Conservation (phyloP, 306 rosid genomes). For the Prunus kanzakura region DNA sequence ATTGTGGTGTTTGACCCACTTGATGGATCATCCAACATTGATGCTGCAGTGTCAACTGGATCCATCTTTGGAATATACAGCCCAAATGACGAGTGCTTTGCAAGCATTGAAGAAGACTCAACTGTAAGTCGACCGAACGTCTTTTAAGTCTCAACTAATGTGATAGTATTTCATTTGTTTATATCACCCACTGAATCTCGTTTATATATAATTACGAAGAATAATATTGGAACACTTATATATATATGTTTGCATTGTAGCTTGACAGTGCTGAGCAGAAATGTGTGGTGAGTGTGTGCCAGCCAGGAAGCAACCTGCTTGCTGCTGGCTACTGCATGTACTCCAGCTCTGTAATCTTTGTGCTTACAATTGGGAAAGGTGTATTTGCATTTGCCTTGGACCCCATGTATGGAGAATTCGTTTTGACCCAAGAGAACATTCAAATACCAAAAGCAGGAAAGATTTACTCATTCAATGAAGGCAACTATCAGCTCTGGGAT, state of each 20-base stretch:
- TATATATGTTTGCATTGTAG: conserved; percentile 35
- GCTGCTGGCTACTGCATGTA: conserved; percentile 99
- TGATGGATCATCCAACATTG: conserved; percentile 96
- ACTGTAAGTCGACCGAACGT: conserved; percentile 43
- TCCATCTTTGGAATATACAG: conserved; percentile 97
- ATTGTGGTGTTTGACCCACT: conserved; percentile 95
- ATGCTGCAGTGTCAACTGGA: conserved; percentile 95
- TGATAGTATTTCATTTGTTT: neutral
- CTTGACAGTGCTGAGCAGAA: conserved; percentile 57
- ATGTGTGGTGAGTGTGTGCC: conserved; percentile 88
- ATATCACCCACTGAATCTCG: neutral
- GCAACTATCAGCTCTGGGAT: conserved; percentile 94
- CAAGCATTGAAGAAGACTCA: conserved; percentile 58
- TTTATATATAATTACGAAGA: too few relatives aligned
- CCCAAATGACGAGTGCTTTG: conserved; percentile 90
- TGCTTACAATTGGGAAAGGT: conserved; percentile 80
- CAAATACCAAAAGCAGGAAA: conserved; percentile 87
- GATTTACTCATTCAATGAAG: conserved; percentile 91
- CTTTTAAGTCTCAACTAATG: too few relatives aligned
- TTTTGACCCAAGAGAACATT: conserved; percentile 75
- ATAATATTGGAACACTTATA: neutral
- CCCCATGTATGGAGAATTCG: conserved; percentile 90
- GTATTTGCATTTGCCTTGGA: conserved; percentile 80
- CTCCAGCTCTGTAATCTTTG: conserved; percentile 90
- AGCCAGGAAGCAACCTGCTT: conserved; percentile 93